A percentile compares a stretch with the other conserved stretches of the same genome.
These are phyloP conservation scores for Emergomyces orientalis DNA, from an alignment of 2,329 filamentous ascomycete species.

Conservation along the genomic window DNA sequence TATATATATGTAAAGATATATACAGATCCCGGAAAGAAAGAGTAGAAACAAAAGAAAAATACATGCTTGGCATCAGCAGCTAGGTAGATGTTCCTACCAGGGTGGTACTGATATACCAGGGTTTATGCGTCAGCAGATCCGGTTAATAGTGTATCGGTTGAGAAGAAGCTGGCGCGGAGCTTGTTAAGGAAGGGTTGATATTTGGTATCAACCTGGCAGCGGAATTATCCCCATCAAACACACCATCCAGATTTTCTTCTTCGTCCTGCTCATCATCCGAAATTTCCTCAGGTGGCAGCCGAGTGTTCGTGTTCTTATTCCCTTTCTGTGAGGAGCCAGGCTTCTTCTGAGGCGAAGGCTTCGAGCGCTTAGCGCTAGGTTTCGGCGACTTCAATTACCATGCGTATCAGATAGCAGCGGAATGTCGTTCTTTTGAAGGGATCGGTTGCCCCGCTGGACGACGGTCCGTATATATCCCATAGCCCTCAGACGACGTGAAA, in stretches of 20 bases:
- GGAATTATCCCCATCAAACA: neutral
- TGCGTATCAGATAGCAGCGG: neutral
- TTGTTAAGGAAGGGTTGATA: neutral
- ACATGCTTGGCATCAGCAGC: neutral
- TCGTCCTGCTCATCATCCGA: neutral
- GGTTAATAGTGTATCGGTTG: neutral
- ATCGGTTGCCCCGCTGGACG: slow-evolving; percentile 5
- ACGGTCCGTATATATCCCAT: slow-evolving; percentile 10
- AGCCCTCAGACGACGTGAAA: slow-evolving; percentile 9
- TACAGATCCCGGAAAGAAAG: neutral
- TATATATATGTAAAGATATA: neutral
- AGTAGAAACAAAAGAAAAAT: neutral
- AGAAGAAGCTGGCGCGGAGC: neutral
- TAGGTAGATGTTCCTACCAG: neutral
- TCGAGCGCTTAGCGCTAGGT: neutral
- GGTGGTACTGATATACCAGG: neutral
- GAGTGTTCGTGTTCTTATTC: neutral
- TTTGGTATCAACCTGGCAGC: neutral
- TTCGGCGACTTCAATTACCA: neutral
- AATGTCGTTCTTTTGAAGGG: slow-evolving; percentile 1
- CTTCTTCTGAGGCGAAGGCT: neutral
- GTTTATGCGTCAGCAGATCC: neutral
- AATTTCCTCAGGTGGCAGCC: neutral
- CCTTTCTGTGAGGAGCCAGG: neutral
- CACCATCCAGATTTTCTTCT: neutral